phyloP scores from a whole-genome alignment of 2,329 filamentous ascomycete genomes.

The Bipolaris oryzae region DNA sequence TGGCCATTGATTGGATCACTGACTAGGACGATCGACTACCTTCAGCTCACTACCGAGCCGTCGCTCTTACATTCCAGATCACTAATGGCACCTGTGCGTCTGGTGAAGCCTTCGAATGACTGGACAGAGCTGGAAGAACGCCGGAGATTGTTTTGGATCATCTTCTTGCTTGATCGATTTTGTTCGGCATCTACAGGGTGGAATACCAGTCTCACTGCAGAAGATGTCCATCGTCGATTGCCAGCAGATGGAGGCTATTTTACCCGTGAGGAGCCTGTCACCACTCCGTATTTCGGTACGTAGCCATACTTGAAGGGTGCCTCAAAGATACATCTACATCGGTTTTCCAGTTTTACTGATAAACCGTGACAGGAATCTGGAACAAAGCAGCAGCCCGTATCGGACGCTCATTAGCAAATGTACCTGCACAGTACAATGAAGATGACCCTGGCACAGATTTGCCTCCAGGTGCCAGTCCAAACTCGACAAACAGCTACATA shows the following conservation, averaged over 20 bases:
- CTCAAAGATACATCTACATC: not conserved
- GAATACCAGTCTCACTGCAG: constrained; percentile 43
- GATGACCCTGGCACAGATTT: constrained; percentile 36
- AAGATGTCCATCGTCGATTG: constrained; percentile 42
- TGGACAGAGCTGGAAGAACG: constrained; percentile 44
- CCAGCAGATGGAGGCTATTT: constrained; percentile 45
- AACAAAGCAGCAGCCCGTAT: constrained; percentile 44
- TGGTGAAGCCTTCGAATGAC: constrained; percentile 33
- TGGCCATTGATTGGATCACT: constrained; percentile 45
- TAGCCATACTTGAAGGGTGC: not conserved
- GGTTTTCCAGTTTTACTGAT: not conserved
- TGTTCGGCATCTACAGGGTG: constrained; percentile 43
- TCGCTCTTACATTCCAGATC: constrained; percentile 31
- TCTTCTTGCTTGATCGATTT: constrained; percentile 44
- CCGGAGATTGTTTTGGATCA: constrained; percentile 41
- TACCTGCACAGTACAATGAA: constrained; percentile 44
- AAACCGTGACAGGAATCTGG: constrained; percentile 28
- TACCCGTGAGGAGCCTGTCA: constrained; percentile 42
- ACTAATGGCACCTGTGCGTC: constrained; percentile 39
- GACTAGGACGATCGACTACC: constrained; percentile 42
- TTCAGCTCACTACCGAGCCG: constrained; percentile 41
- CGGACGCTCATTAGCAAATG: constrained; percentile 38
- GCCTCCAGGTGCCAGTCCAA: constrained; percentile 36
- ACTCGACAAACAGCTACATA: constrained; percentile 41
- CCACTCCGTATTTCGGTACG: constrained; percentile 39